These are phyloP conservation scores for Beauveria sp. DNA, from an alignment of 2,329 filamentous ascomycete species.

Conservation along the genomic window DNA sequence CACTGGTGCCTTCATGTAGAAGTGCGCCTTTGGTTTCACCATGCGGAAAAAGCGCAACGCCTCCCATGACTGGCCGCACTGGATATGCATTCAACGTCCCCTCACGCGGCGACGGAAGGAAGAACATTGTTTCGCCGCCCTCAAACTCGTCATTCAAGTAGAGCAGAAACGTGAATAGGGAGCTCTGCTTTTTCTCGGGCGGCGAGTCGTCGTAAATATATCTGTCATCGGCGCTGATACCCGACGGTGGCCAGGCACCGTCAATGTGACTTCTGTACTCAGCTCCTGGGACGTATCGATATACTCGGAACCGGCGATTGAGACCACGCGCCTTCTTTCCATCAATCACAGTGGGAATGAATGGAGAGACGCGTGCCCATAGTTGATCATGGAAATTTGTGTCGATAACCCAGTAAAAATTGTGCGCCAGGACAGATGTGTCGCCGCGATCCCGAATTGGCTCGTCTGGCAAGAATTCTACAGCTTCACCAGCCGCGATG, in stretches of 20 bases:
- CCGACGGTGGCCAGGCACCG: conserved; percentile 66
- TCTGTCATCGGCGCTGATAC: conserved; percentile 46
- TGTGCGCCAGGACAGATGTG: conserved; percentile 59
- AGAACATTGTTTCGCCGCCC: conserved; percentile 64
- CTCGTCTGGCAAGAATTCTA: conserved; percentile 60
- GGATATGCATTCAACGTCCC: conserved; percentile 63
- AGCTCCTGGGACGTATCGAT: conserved; percentile 64
- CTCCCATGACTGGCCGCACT: conserved; percentile 60
- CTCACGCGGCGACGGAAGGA: conserved; percentile 55
- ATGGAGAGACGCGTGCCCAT: conserved; percentile 52
- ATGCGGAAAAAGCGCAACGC: conserved; percentile 61
- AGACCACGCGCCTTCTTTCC: conserved; percentile 54
- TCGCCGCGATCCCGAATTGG: conserved; percentile 60
- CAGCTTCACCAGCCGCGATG: conserved; percentile 56
- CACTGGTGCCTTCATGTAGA: conserved; percentile 63
- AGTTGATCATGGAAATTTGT: conserved; percentile 53
- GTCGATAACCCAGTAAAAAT: conserved; percentile 67
- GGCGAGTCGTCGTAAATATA: conserved; percentile 64
- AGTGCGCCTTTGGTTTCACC: conserved; percentile 58
- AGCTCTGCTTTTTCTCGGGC: conserved; percentile 50
- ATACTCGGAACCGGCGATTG: conserved; percentile 64
- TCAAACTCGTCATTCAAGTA: conserved; percentile 67
- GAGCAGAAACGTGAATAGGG: conserved; percentile 60
- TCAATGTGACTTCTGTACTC: conserved; percentile 66
- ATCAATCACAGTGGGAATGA: conserved; percentile 46